Evolutionary conservation across 1,284 basidiomycete genomes (phyloP), one percentile per base, ranked within the genome.

Genomic region (Tremellales sp.): DNA sequence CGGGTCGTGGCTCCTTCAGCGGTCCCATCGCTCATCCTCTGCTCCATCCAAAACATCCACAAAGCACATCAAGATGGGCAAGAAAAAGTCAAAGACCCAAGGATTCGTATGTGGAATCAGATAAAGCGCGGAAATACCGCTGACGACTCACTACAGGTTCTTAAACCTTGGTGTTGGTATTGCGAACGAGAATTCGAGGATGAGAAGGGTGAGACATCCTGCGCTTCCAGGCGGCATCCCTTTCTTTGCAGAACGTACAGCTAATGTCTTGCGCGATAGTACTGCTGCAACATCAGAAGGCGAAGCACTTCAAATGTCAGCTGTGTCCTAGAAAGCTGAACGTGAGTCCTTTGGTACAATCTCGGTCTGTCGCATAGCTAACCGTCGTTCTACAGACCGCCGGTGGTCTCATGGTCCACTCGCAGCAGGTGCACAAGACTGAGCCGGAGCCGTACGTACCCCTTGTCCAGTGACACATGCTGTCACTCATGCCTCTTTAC

Each of bases 151-250:
- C 24, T 40, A 4, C 53, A 91, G 88, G 76, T 90, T 51, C 81
- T 92, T 60, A 85, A 87, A 33, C 89, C 90, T 16, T 93, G 90
- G 89, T 94, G 90, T 76, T 97, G 92, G 94, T 97, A 97, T 73
- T 97, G 93, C 78, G 94, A 98, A 76, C 84, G 92, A 71, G 94
- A 94, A 74, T 97, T 95, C 64, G 91, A 95, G 73, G 92, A 95
- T 81, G 91, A 93, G 73, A 94, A 94, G 76, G 89, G 89, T 88
- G 31, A 35, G 55, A 21, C 65, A 54, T 43, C 32, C 22, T 38
- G 16, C 5, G 51, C 35, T 8, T 21, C 12, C 22, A 19, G 10
- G 2, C 21, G 5, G 21, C 18, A 32, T 34, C 18, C 16, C 16
- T 43, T 25, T 12, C 9, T 34, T 9, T 25, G 26, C 21, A 39